phyloP scores from a whole-genome alignment of 106 monocot species.

The Acorus gramineus region DNA sequence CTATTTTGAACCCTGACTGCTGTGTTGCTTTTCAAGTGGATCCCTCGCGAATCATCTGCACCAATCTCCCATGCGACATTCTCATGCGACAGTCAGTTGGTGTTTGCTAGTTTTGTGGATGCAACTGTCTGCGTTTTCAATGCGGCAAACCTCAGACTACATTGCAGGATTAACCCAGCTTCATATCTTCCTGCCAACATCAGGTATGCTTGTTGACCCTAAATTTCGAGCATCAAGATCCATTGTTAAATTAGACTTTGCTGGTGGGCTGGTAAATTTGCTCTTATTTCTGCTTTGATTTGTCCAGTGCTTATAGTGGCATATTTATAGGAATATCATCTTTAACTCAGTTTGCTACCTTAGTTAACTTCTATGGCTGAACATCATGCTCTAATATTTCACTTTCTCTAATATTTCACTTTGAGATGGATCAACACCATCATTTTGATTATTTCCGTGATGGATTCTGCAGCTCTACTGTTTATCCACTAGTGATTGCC shows the following conservation, averaged over 20 bases:
- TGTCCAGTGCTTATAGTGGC: too few relatives aligned
- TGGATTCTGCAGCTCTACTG: conserved; percentile 15
- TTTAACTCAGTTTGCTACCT: too few relatives aligned
- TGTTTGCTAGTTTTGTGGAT: conserved; percentile 28
- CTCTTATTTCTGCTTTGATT: neutral
- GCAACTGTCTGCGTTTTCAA: conserved; percentile 17
- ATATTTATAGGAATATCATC: too few relatives aligned
- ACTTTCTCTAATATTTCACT: too few relatives aligned
- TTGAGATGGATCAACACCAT: too few relatives aligned
- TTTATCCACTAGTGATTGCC: conserved; percentile 34
- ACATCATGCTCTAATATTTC: too few relatives aligned
- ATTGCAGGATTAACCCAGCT: conserved; percentile 26
- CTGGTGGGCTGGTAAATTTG: neutral
- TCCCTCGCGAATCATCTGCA: conserved; percentile 12
- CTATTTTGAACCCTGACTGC: neutral
- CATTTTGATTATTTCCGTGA: too few relatives aligned
- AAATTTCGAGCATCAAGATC: neutral
- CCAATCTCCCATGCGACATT: conserved; percentile 25
- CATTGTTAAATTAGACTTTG: neutral
- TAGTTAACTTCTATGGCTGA: too few relatives aligned
- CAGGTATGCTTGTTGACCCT: neutral
- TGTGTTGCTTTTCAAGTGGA: conserved; percentile 13
- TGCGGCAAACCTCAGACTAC: conserved; percentile 6
- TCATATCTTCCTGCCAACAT: conserved; percentile 17
- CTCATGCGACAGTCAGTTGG: conserved; percentile 31